Conservation (phyloP, 805 yeast species). For the Ogataea nonfermentans region DNA sequence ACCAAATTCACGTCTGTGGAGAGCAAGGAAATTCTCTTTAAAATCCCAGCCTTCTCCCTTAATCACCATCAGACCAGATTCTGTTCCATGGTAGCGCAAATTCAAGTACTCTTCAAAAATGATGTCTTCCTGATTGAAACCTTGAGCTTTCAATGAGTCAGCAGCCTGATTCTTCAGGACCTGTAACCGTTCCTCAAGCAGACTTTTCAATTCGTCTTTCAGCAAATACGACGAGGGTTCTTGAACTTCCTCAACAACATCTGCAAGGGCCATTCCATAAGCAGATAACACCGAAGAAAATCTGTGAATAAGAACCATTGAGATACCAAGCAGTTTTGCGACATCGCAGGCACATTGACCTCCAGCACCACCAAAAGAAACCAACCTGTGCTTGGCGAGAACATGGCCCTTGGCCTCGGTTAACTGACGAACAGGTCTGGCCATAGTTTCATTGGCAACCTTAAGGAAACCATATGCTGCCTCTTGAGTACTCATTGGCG, state of each 20-base stretch:
- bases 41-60: conserved; percentile 34
- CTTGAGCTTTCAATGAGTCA: conserved; percentile 47
- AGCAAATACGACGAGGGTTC: conserved; percentile 60
- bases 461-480: conserved; percentile 79
- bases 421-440: conserved; percentile 81
- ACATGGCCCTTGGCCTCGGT: conserved; percentile 83
- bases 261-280: conserved; percentile 85
- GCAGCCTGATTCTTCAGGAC: conserved; percentile 44
- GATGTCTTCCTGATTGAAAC: conserved; percentile 46
- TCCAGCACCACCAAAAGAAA: conserved; percentile 91
- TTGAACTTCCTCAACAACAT: conserved; percentile 77
- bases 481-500: conserved; percentile 52
- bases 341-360: conserved; percentile 86
- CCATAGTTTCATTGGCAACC: conserved; percentile 87
- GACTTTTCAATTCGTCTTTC: conserved; percentile 29
- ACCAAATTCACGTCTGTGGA: conserved; percentile 72
- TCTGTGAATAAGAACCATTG: conserved; percentile 68
- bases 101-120: conserved; percentile 65
- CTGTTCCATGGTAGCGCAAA: conserved; percentile 85
- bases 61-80: conserved; percentile 74
- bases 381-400: conserved; percentile 63
- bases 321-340: conserved; percentile 68
- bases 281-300: conserved; percentile 85
- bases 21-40: conserved; percentile 44
- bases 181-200: conserved; percentile 45